Base-by-base conservation (phyloP, 2,329 filamentous ascomycete species). In the Dactylellina drechsleri region DNA sequence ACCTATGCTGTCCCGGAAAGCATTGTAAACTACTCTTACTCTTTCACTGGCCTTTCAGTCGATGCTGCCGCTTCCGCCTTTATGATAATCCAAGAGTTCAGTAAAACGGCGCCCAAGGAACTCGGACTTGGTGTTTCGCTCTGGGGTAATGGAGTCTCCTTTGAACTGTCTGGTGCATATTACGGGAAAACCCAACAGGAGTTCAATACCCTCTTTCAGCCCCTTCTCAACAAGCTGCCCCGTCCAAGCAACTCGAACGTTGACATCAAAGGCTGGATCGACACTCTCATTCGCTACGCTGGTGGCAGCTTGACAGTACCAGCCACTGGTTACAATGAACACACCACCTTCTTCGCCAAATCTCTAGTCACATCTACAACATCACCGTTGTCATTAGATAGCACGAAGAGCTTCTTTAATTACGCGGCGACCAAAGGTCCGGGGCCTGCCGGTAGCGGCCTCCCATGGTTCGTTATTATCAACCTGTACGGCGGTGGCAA, bases 31-130 rank as follows among this genome's bases (percentile, higher is more conserved):
- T 82, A 81, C 47, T 78, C 79, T 1, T 81, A 83, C 47, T 76
- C 78, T n/a, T 78, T 79, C 28, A 67, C 59, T 10, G 84, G 83
- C 71, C 81, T 79, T 0, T 82, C 81, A 10, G 79, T 83, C 0
- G 82, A 83, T 41, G 65, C 84, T 4, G 81, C 81, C 18, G 81
- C 81, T 20, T 81, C 82, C 52, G 82, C 81, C 5, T 82, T 82
- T n/a, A 49, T 74, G 20, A 54, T 56, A 4, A 77, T 77, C 20
- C 78, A 80, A 16, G 70, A 76, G 16, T 79, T 77, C 23, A 77
- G 61, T 2, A 50, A 53, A 36, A 73, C 41, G 0, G 76, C 78
- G 15, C 76, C 77, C 77, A 80, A 47, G 74, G 79, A 78, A 28
- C 66, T 79, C 28, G 77, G 77, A 10, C 54, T 78, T 36, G 77